Base-by-base conservation (phyloP, 495 filamentous ascomycete species). In the Penicillium crystallinum region DNA sequence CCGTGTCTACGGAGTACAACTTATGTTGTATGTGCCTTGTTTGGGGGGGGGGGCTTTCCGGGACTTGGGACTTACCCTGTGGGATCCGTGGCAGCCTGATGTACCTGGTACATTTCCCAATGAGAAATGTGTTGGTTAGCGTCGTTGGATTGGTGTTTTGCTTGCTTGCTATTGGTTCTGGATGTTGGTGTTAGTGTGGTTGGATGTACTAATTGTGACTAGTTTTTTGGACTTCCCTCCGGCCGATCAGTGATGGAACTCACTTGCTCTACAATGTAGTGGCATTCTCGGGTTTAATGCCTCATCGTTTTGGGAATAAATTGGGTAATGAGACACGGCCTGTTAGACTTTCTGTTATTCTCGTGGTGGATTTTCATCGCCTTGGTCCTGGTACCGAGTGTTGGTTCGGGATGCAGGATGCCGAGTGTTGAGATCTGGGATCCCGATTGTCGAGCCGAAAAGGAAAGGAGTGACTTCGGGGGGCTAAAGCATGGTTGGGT, bases 361-460 rank as follows among this genome's bases (percentile, higher is more conserved):
- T 43, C 12, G 12, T 27, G 41, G 22, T 36, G 34, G 1, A 15
- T 36, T 7, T 29, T 1, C 2, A 15, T 10, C n/a, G 18, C 17
- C 7, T 39, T 4, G 3, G 37, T 7, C 27, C 14, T 44, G 43
- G 34, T 23, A 17, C 46, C 39, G 39, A 10, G 12, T 15, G 19
- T 21, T 33, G 31, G 29, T 4, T 34, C 48, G 37, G 48, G 29
- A 41, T 50, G 29, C 14, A 8, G 9, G 29, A 42, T 22, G 29
- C 47, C 47, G 47, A 50, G 29, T 48, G 30, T n/a, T 31, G 45
- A 31, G 47, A 49, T 49, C 46, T 35, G 36, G 36, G 12, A 39
- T 41, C 36, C 37, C 47, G 47, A 49, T 40, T 49, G 30, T 9
- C 35, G 36, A 38, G 27, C 47, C 47, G 47, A 45, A 18, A 18